Evolutionary conservation across 129 eudicot species (phyloP), one percentile per base, ranked within the genome.

Genomic region (Centaurea solstitialis): DNA sequence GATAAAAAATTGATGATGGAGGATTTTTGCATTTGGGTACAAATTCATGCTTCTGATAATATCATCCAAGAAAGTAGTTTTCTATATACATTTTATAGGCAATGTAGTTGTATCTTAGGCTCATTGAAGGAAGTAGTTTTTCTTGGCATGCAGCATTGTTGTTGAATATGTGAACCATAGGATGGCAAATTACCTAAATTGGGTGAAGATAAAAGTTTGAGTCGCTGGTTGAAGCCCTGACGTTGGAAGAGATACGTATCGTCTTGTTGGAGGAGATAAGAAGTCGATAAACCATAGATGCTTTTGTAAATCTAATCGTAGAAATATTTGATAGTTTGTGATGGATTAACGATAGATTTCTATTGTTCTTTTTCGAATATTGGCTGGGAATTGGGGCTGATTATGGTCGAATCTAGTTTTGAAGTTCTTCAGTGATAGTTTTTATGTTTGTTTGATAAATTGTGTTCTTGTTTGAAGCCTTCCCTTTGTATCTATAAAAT

Each of bases 31-130:
- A 71, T 71, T 20, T 38, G 13, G 75, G 39, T 67, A 67, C 35
- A 74, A 50, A 70, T 50, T 79, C 35, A 69, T 73, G 68, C 22
- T 79, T 70, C 68, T 33, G 15, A 67, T 67, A 67, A 67, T 2
- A 11, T 67, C 71, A 67, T 67, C 26, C 8, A 67, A 67, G 37
- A 24, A 67, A 22, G 7, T 67, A 67, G 7, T 67, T 67, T 67
- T 67, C n/a, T 24, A 57, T 67, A 67, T 24, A 24, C 26, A 67
- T 9, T 5, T n/a, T 61, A 6, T 24, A 67, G 3, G 24, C 71
- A 67, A 67, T 4, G 17, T 12, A 67, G 37, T 67, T 67, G 71
- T 15, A 67, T 67, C n/a, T 67, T 67, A 24, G 10, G 39, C 4
- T 9, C 47, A 41, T 8, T 8, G 47, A 41, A 41, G 47, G 12